These are phyloP conservation scores for Aphanomyces cochlioides DNA, from an alignment of 352 stramenopile species.

Conservation along the genomic window DNA sequence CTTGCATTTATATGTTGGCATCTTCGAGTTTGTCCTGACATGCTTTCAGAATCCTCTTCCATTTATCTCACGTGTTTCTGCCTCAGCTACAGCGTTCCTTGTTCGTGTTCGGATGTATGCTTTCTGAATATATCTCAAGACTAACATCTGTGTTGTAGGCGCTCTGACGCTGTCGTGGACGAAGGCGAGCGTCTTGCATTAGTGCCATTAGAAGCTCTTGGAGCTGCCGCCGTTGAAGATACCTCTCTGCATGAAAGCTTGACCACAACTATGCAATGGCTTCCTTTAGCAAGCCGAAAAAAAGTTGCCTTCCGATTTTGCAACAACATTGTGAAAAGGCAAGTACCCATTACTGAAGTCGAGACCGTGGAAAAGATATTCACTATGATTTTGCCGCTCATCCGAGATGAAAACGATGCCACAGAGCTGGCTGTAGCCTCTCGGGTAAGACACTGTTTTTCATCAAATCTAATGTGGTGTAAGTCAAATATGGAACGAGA, in stretches of 20 bases:
- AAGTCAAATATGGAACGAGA: slow-evolving; percentile 77
- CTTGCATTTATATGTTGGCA: slow-evolving; percentile 10
- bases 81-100: slow-evolving; percentile 20
- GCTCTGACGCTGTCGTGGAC: slow-evolving; percentile 20
- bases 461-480: neutral
- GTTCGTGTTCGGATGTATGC: slow-evolving; percentile 22
- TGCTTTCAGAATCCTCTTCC: slow-evolving; percentile 14
- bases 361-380: slow-evolving; percentile 55
- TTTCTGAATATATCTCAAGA: neutral
- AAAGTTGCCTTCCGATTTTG: slow-evolving; percentile 49
- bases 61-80: neutral
- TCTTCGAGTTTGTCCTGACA: slow-evolving; percentile 20
- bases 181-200: slow-evolving; percentile 9
- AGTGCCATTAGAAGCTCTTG: slow-evolving; percentile 26
- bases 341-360: slow-evolving; percentile 38
- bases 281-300: slow-evolving; percentile 42
- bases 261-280: slow-evolving; percentile 21
- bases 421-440: slow-evolving; percentile 28
- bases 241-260: neutral
- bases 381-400: slow-evolving; percentile 86
- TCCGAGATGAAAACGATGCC: slow-evolving; percentile 73
- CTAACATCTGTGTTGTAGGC: neutral
- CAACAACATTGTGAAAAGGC: slow-evolving; percentile 42
- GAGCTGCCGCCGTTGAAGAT: slow-evolving; percentile 41
- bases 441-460: slow-evolving; percentile 16